phyloP scores from a whole-genome alignment of 495 filamentous ascomycete genomes.

The Parathielavia hyrcaniae region DNA sequence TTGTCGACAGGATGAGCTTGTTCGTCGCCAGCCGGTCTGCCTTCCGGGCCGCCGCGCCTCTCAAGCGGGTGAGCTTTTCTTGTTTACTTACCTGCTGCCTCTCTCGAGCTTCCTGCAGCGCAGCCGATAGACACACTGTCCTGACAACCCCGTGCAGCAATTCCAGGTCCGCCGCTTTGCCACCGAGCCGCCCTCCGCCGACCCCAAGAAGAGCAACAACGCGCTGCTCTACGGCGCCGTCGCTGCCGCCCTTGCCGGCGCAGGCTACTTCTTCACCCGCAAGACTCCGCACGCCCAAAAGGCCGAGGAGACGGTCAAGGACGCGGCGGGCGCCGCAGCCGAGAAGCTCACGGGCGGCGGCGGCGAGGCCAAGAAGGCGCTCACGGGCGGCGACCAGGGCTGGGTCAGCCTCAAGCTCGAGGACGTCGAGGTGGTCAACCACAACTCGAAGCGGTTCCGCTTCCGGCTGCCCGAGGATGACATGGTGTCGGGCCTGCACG shows the following conservation, averaged over 20 bases:
- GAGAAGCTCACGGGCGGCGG: constrained; percentile 20
- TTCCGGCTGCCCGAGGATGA: constrained; percentile 80
- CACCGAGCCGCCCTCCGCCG: constrained; percentile 40
- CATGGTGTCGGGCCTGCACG: constrained; percentile 68
- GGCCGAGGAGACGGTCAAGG: constrained; percentile 46
- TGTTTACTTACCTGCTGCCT: constrained; percentile 10
- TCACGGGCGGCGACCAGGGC: constrained; percentile 82
- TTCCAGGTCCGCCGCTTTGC: constrained; percentile 45
- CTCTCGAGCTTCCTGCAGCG: neutral
- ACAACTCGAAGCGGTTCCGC: constrained; percentile 83
- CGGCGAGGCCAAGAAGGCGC: constrained; percentile 47
- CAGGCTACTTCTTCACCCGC: constrained; percentile 48
- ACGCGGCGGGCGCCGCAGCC: constrained; percentile 26
- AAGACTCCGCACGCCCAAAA: constrained; percentile 44
- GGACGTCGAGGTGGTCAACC: constrained; percentile 68
- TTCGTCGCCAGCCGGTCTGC: constrained; percentile 32
- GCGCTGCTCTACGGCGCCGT: constrained; percentile 39
- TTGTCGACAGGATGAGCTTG: constrained; percentile 27
- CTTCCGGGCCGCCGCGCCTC: constrained; percentile 27
- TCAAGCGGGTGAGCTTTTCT: constrained; percentile 31
- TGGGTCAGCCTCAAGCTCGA: constrained; percentile 75
- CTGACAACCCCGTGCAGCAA: constrained; percentile 5
- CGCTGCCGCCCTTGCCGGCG: constrained; percentile 41
- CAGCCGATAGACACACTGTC: neutral
- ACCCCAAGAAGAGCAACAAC: constrained; percentile 35